Evolutionary conservation across 257 asterid species (phyloP), one percentile per base, ranked within the genome.

Genomic region (Solanum medicagineum): DNA sequence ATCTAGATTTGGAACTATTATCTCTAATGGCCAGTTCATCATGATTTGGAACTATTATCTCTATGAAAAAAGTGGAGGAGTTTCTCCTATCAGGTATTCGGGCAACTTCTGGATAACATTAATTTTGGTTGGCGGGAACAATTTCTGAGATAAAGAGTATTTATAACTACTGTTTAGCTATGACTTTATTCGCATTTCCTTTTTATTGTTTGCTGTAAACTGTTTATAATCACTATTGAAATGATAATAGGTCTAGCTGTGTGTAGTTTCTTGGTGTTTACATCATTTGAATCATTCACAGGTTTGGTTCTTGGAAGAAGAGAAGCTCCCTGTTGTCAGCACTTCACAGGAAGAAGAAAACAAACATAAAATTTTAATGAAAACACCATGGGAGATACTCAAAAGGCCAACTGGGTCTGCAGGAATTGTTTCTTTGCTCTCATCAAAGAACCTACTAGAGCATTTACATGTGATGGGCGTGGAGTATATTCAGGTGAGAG

Each of bases 231-330:
- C 65, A 26, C 42, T 77, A 9, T 77, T 51, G 65, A 53, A 45
- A 17, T 75, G 65, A 77, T 77, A 51, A 77, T 29, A 77, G 45
- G 83, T 26, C 63, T 77, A 77, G 45, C 47, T 24, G 16, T 10
- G 0, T 51, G 47, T 26, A 79, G 42, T 79, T 79, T 53, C 83
- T 79, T 79, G 54, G 86, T 45, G 77, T 19, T 60, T 36, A 45
- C 19, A 53, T 47, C 22, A 13, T 81, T 84, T 81, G 44, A 84
- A 80, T 36, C 44, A 79, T 59, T 85, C 68, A 84, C 85, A 96
- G 98, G 97, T 94, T 83, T 92, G 96, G 98, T 93, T 95, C 90
- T 81, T 96, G 88, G 97, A 92, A 93, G 98, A 95, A 91, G 98
- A 91, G 90, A 94, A 85, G 87, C 98, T 96, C 87, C 99, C 99